Percentiles rank a stretch among this genome's conserved stretches.
These are phyloP conservation scores for Aegilops longissima DNA, from an alignment of 176 grass and related monocot genomes.

Conservation along the genomic window DNA sequence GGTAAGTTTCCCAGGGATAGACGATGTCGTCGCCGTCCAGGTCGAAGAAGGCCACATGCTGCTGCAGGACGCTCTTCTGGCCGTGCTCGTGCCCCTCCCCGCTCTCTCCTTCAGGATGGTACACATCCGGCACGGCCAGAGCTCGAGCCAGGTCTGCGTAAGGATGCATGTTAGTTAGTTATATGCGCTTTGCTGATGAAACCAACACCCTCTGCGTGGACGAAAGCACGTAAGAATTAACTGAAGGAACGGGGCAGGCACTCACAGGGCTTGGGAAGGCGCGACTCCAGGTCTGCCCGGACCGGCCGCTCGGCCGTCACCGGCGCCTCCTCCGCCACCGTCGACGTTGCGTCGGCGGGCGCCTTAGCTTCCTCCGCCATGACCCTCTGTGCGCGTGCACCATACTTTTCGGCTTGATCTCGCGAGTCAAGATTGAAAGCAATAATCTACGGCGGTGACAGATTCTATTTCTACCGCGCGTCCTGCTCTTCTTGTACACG, in stretches of 20 bases:
- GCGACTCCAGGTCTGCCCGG: constrained; percentile 63
- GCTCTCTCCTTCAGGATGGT: constrained; percentile 67
- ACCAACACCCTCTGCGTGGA: neutral
- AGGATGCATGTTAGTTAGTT: neutral
- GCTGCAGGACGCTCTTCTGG: constrained; percentile 73
- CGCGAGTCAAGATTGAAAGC: too few relatives aligned
- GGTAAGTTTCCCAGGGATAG: constrained; percentile 85
- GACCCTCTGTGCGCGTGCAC: too few relatives aligned
- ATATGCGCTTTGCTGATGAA: neutral
- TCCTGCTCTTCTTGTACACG: neutral
- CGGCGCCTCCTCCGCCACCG: constrained; percentile 50
- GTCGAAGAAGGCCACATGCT: constrained; percentile 92
- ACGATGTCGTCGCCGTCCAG: constrained; percentile 64
- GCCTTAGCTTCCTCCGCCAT: neutral
- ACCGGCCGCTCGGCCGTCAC: constrained; percentile 64
- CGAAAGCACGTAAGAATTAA: too few relatives aligned
- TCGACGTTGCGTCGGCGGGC: neutral
- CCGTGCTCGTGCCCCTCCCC: constrained; percentile 47
- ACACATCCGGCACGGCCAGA: constrained; percentile 56
- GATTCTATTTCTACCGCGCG: neutral
- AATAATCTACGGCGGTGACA: too few relatives aligned
- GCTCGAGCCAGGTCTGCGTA: constrained; percentile 54
- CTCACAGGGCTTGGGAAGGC: constrained; percentile 74
- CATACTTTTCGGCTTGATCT: too few relatives aligned
- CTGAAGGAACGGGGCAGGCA: neutral